phyloP scores from a whole-genome alignment of 208 protist species.

The Phytomonas sp. region DNA sequence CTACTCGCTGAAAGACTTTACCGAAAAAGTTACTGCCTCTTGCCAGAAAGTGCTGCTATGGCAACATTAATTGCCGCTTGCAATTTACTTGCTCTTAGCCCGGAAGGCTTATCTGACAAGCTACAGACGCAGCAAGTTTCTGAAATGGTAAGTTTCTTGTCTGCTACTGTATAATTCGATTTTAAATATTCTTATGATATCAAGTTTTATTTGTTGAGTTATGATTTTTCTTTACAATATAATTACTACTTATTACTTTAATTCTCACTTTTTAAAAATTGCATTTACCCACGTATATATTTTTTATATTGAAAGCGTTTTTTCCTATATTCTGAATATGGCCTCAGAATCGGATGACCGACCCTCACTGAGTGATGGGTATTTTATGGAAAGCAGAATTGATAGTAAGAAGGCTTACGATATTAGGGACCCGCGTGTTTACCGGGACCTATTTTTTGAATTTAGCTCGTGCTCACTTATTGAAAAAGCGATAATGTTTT shows the following conservation, averaged over 20 bases:
- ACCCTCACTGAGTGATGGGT: not conserved
- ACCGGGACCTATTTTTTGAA: not conserved
- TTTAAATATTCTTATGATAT: not conserved
- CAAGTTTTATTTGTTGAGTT: not conserved
- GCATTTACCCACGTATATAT: conserved; percentile 4
- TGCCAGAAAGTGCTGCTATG: conserved; percentile 49
- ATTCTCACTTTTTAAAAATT: not conserved
- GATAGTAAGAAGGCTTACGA: not conserved
- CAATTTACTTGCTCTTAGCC: conserved; percentile 10
- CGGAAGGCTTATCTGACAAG: conserved; percentile 14
- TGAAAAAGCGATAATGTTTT: not conserved
- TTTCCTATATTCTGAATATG: conserved; percentile 13
- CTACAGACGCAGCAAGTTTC: conserved; percentile 12
- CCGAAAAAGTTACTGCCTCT: conserved; percentile 36
- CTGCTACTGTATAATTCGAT: conserved; percentile 2
- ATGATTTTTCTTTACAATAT: not conserved
- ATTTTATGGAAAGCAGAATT: not conserved
- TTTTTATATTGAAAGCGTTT: conserved; percentile 10
- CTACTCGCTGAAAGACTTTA: conserved; percentile 48
- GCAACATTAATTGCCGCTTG: conserved; percentile 43
- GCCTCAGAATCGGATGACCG: conserved; percentile 2
- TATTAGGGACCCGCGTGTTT: not conserved
- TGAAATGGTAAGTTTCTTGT: conserved; percentile 7
- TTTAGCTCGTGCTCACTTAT: not conserved
- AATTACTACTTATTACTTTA: conserved; percentile 12